Evolutionary conservation across 495 filamentous ascomycete species (phyloP), one percentile per base, ranked within the genome.

Genomic region (Bombardia bombarda): DNA sequence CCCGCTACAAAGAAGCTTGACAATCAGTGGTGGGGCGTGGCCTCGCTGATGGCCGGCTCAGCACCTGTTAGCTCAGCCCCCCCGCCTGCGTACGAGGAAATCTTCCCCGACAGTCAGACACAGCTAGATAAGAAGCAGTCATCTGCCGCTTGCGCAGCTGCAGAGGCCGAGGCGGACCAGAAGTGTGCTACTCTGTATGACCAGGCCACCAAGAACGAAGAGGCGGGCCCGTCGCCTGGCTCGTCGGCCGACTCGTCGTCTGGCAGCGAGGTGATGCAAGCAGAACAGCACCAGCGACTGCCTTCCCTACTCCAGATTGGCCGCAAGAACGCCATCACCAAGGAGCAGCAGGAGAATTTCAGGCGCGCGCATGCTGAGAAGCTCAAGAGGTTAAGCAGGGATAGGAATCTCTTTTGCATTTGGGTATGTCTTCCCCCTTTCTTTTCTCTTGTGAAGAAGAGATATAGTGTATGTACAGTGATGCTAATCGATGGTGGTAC

Each of bases 361-460:
- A 63, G 80, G 38, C 71, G 79, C 35, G 83, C 82, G 36, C 84
- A 89, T 58, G 82, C 81, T 24, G 71, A 74, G 46, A 84, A 82
- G 52, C 77, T 88, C 58, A 89, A 88, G 72, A 75, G 73, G 46
- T 65, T 88, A 30, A 76, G 74, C 32, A 80, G 74, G 47, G 87
- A 93, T 57, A 73, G 82, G 51, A 88, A 87, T 58, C 69, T 93
- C 32, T 90, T 84, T 65, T 84, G 89, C 58, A 70, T 93, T 56
- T 93, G 87, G 87, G 86, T 89, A 77, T 55, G 64, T 57, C 13
- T 21, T 32, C 24, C 24, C 5, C 24, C 24, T 26, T 26, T 6
- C 24, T 10, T 26, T 28, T 10, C 6, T 13, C 6, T 28, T 3
- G 9, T 28, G 26, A 28, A 28, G 26, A 13, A 28, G 6, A 28